phyloP scores from a whole-genome alignment of 306 rosid genomes.

The Dryas drummondii region DNA sequence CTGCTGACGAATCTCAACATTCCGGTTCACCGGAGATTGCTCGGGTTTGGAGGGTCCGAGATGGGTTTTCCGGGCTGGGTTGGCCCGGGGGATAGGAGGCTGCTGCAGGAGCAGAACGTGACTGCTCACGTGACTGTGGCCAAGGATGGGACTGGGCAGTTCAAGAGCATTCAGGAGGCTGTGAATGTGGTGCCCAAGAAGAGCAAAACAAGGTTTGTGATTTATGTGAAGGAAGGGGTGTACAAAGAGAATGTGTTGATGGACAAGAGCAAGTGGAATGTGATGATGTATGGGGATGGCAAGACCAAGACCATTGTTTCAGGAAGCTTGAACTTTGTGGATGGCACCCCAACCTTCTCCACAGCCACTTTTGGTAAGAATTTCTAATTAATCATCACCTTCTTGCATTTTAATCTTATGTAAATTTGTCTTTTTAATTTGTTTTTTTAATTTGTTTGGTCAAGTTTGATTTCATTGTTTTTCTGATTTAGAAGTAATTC shows the following conservation, averaged over 20 bases:
- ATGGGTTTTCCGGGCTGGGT: conserved; percentile 68
- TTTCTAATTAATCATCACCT: not conserved
- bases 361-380: conserved; percentile 84
- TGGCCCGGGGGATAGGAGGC: conserved; percentile 59
- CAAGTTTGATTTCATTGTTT: not conserved
- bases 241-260: conserved; percentile 69
- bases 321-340: conserved; percentile 56
- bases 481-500: not conserved
- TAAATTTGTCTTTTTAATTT: not conserved
- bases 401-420: not conserved
- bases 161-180: conserved; percentile 49
- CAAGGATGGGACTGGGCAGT: conserved; percentile 62
- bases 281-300: conserved; percentile 86
- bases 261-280: conserved; percentile 84
- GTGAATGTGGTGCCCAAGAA: conserved; percentile 57
- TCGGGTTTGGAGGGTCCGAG: conserved; percentile 25
- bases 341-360: conserved; percentile 71
- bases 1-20: conserved; percentile 37
- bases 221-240: conserved; percentile 70
- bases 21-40: conserved; percentile 59
- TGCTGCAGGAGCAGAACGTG: conserved; percentile 35
- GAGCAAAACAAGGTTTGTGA: conserved; percentile 49
- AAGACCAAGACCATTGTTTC: conserved; percentile 55
- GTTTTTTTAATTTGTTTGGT: not conserved
- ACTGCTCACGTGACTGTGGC: conserved; percentile 56